Evolutionary conservation across 2,329 filamentous ascomycete genomes (phyloP).

Genomic region (Thelonectria blattea): DNA sequence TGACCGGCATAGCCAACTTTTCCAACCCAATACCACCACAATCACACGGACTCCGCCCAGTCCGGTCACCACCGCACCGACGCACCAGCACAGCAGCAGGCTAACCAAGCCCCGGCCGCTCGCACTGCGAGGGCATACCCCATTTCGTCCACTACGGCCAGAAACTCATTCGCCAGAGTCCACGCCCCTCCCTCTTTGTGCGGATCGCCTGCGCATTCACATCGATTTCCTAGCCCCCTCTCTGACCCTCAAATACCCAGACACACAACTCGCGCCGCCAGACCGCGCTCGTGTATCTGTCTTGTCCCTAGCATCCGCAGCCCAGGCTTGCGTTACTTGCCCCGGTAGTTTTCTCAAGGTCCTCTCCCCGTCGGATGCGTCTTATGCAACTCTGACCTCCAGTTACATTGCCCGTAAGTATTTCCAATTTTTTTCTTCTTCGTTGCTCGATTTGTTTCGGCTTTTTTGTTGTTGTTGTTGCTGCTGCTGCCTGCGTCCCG

Average conservation of each 20-base stretch:
- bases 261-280: constrained; percentile 32
- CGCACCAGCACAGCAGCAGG: constrained; percentile 17
- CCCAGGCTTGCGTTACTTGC: constrained; percentile 32
- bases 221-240: constrained; percentile 24
- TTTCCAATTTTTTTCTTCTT: constrained; percentile 18
- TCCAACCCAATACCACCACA: constrained; percentile 8
- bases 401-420: constrained; percentile 47
- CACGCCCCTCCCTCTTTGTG: constrained; percentile 18
- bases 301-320: constrained; percentile 33
- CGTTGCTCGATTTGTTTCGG: constrained; percentile 23
- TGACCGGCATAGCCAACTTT: constrained; percentile 14
- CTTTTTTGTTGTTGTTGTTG: constrained; percentile 13
- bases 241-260: constrained; percentile 33
- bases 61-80: constrained; percentile 17
- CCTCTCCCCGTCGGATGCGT: constrained; percentile 32
- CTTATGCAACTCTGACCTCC: constrained; percentile 37
- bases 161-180: constrained; percentile 22
- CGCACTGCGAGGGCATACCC: constrained; percentile 14
- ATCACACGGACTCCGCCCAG: constrained; percentile 16
- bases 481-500: constrained; percentile 21
- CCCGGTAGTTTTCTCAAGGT: constrained; percentile 33
- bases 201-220: constrained; percentile 23
- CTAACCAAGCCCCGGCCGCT: constrained; percentile 14
- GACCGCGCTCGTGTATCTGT: constrained; percentile 35
- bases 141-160: constrained; percentile 17